Conservation (phyloP, 495 filamentous ascomycete genomes). For the Aspergillus wentii region DNA sequence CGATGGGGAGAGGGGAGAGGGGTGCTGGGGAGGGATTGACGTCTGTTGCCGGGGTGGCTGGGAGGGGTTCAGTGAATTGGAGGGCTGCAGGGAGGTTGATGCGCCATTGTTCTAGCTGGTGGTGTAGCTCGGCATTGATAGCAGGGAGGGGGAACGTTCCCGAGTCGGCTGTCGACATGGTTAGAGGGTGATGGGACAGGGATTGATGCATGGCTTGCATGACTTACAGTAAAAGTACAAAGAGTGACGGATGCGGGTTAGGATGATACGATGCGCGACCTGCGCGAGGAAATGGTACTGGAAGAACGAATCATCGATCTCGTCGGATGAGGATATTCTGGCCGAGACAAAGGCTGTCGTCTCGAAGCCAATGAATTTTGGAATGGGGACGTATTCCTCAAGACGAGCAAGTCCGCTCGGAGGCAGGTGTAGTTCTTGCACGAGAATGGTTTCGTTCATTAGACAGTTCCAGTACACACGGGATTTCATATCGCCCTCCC, state of each 20-base stretch:
- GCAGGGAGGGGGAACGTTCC: constrained; percentile 41
- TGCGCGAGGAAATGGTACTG: constrained; percentile 48
- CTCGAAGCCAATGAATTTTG: constrained; percentile 44
- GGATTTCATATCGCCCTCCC: constrained; percentile 49
- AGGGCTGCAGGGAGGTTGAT: constrained; percentile 38
- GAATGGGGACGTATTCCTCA: constrained; percentile 42
- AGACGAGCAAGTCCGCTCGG: constrained; percentile 40
- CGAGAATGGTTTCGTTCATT: constrained; percentile 46
- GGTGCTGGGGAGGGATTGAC: constrained; percentile 18
- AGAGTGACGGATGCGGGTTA: constrained; percentile 44
- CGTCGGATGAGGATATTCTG: constrained; percentile 21
- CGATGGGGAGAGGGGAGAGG: constrained; percentile 15
- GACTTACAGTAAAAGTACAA: constrained; percentile 43
- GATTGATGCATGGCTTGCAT: too few species aligned
- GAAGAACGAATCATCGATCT: constrained; percentile 42
- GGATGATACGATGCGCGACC: constrained; percentile 44
- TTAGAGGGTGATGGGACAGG: neutral
- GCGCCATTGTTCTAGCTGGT: constrained; percentile 46
- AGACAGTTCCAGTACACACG: constrained; percentile 46
- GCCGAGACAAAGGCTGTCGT: constrained; percentile 28
- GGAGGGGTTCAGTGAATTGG: constrained; percentile 29
- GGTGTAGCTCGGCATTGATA: constrained; percentile 39
- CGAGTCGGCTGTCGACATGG: constrained; percentile 29
- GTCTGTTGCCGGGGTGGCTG: constrained; percentile 13
- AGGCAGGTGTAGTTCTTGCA: constrained; percentile 44